A percentile compares a stretch with the other conserved stretches of the same genome.
Conservation (phyloP, 176 grass and related monocot genomes). For the sorghum (Sorghum bicolor) region DNA sequence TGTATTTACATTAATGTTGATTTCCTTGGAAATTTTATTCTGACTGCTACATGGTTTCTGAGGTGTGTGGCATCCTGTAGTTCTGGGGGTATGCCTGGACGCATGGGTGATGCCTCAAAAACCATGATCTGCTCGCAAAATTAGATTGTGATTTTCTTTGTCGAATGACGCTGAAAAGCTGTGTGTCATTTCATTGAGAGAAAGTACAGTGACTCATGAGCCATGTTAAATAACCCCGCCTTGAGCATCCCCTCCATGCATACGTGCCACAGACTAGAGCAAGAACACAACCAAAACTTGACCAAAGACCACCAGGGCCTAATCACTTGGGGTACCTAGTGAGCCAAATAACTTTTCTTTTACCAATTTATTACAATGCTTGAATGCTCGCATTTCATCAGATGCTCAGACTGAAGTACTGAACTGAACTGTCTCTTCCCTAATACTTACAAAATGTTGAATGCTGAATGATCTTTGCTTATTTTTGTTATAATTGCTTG, state of each 20-base stretch:
- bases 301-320: not conserved
- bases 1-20: not conserved
- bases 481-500: not conserved
- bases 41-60: not conserved
- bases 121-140: not conserved
- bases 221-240: not conserved
- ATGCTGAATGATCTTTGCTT: not conserved
- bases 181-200: not conserved
- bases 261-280: not conserved
- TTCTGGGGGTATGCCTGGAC: not conserved
- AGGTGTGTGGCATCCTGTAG: not conserved
- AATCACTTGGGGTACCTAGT: not conserved
- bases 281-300: not conserved
- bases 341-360: not conserved
- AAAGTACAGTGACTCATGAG: not conserved
- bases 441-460: not conserved
- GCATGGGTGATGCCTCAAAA: not conserved
- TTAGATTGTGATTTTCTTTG: not conserved
- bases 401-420: not conserved
- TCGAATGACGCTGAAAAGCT: not conserved
- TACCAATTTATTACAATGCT: not conserved
- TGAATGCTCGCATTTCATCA: not conserved
- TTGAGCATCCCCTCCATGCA: not conserved
- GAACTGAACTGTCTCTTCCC: not conserved
- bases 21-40: slow-evolving; percentile 25